Evolutionary conservation across 1,139 yeast species (phyloP).

Genomic region (Candida sp.): DNA sequence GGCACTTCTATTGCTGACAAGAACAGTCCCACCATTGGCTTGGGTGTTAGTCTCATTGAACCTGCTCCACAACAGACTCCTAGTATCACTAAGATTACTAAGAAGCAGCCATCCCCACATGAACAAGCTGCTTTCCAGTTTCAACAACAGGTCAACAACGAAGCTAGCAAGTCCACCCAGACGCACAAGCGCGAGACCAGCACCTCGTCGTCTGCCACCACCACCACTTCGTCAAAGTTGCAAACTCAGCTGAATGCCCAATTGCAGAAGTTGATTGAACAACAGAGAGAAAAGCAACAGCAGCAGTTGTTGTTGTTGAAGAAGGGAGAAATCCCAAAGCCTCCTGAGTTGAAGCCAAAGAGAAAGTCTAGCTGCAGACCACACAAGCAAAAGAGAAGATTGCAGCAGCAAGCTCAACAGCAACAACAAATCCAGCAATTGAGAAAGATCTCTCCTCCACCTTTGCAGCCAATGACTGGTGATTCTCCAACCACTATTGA

Average conservation of each 20-base stretch:
- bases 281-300: slow-evolving; percentile 6
- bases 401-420: slow-evolving; percentile 5
- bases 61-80: background rate
- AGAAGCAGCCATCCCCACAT: slow-evolving; percentile 4
- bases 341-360: slow-evolving; percentile 9
- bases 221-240: background rate
- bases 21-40: slow-evolving; percentile 12
- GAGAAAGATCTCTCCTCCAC: background rate
- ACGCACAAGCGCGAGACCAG: slow-evolving; percentile 1
- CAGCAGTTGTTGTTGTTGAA: slow-evolving; percentile 4
- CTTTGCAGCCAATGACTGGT: slow-evolving; percentile 3
- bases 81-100: background rate
- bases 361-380: slow-evolving; percentile 14
- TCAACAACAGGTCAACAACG: slow-evolving; percentile 12
- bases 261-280: slow-evolving; percentile 8
- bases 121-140: slow-evolving; percentile 8
- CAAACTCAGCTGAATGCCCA: slow-evolving; percentile 10
- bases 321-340: slow-evolving; percentile 7
- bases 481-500: slow-evolving; percentile 20
- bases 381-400: slow-evolving; percentile 7
- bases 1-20: slow-evolving; percentile 3
- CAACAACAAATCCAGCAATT: slow-evolving; percentile 6
- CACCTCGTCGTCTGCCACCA: background rate
- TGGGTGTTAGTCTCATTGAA: slow-evolving; percentile 10
- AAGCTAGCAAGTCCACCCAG: background rate